Evolutionary conservation across 1,139 yeast genomes (phyloP).

Genomic region (Hansenula sp.): DNA sequence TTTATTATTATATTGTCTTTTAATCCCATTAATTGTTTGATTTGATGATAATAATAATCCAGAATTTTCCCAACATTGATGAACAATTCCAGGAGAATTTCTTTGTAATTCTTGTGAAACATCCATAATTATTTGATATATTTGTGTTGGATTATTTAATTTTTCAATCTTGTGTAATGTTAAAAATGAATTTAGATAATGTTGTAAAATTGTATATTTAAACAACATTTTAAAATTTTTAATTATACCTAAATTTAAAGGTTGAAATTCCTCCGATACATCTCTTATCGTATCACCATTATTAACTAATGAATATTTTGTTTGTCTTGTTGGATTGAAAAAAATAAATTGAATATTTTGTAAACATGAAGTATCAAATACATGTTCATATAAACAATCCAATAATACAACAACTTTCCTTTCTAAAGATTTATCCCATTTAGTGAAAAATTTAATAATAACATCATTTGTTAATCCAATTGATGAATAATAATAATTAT

Average conservation of each 20-base stretch:
- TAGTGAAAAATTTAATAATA: conserved; percentile 19
- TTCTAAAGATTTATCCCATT: conserved; percentile 9
- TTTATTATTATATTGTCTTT: not conserved
- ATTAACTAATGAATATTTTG: not conserved
- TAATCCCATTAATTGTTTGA: not conserved
- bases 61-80: conserved; percentile 2
- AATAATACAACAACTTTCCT: conserved; percentile 23
- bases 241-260: not conserved
- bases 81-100: not conserved
- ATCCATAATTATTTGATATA: not conserved
- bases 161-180: not conserved
- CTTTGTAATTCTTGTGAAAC: not conserved
- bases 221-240: not conserved
- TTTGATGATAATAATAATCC: not conserved
- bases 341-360: not conserved
- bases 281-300: not conserved
- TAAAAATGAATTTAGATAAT: not conserved
- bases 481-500: too few relatives aligned
- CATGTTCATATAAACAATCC: conserved; percentile 28
- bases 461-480: conserved; percentile 29
- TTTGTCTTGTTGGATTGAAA: not conserved
- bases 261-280: not conserved
- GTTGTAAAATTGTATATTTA: not conserved
- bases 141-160: not conserved
- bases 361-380: conserved; percentile 10